These are phyloP conservation scores for Auriscalpium orientale DNA, from an alignment of 768 basidiomycete species.

Conservation along the genomic window DNA sequence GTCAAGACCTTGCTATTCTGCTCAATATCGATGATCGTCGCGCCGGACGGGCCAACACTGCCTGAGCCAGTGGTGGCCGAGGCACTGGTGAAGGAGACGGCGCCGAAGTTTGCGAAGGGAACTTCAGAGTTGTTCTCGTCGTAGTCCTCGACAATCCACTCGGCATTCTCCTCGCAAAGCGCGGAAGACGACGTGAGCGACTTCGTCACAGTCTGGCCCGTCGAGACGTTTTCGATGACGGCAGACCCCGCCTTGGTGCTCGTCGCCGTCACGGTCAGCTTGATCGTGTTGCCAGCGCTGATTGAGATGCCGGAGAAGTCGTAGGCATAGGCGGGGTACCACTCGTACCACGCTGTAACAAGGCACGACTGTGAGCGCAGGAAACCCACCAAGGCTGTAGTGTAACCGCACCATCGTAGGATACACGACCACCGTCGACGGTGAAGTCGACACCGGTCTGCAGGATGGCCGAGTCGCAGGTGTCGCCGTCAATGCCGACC, in stretches of 20 bases:
- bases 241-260: slow-evolving; percentile 16
- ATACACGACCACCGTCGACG: slow-evolving; percentile 10
- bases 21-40: slow-evolving; percentile 24
- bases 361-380: neutral
- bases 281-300: slow-evolving; percentile 17
- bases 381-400: neutral
- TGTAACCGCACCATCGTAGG: slow-evolving; percentile 19
- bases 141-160: slow-evolving; percentile 29
- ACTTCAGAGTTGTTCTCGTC: slow-evolving; percentile 13
- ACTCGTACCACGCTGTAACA: slow-evolving; percentile 21
- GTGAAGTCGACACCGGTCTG: slow-evolving; percentile 27
- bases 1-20: slow-evolving; percentile 12
- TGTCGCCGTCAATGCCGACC: slow-evolving; percentile 28
- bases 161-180: slow-evolving; percentile 23
- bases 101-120: slow-evolving; percentile 26
- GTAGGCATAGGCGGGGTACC: slow-evolving; percentile 21
- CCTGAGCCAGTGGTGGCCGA: slow-evolving; percentile 20
- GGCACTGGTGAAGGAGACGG: slow-evolving; percentile 24
- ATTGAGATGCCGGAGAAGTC: slow-evolving; percentile 21
- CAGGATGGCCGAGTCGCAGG: slow-evolving; percentile 22
- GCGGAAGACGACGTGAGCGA: slow-evolving; percentile 17
- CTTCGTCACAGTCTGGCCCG: slow-evolving; percentile 16
- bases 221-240: slow-evolving; percentile 18
- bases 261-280: slow-evolving; percentile 16
- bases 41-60: slow-evolving; percentile 18